phyloP scores from a whole-genome alignment of 2,329 filamentous ascomycete genomes.

The Diaporthe destruens region DNA sequence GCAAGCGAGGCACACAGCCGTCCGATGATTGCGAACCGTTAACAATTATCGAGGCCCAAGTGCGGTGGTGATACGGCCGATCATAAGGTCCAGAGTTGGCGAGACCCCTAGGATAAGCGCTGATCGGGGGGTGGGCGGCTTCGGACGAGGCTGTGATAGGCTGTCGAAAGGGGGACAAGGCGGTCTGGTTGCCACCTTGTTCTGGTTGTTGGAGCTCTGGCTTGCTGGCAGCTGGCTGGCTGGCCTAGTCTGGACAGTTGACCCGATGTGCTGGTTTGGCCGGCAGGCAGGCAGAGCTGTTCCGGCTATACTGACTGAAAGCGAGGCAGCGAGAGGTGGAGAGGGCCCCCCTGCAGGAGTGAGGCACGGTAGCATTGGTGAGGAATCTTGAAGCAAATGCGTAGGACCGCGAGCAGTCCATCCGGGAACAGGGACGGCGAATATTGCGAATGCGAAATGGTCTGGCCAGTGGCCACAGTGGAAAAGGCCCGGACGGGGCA shows the following conservation, averaged over 20 bases:
- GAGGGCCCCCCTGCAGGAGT: not conserved
- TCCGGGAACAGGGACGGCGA: not conserved
- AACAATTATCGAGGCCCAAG: constrained; percentile 4
- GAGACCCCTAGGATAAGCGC: constrained; percentile 38
- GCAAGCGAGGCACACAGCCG: constrained; percentile 11
- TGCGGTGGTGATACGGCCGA: constrained; percentile 31
- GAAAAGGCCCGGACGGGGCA: constrained; percentile 9
- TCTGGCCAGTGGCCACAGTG: not conserved
- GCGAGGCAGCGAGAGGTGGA: constrained; percentile 19
- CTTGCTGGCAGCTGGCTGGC: not conserved
- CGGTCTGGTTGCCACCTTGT: constrained; percentile 27
- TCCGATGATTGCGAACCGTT: constrained; percentile 32
- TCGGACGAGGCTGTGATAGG: constrained; percentile 40
- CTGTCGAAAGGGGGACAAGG: constrained; percentile 8
- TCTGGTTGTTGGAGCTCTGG: constrained; percentile 17
- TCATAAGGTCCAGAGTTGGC: constrained; percentile 39
- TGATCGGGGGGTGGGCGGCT: constrained; percentile 36
- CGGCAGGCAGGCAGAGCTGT: constrained; percentile 14
- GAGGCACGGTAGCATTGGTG: constrained; percentile 30
- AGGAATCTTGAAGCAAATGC: constrained; percentile 17
- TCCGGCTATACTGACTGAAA: constrained; percentile 6
- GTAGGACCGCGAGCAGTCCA: not conserved
- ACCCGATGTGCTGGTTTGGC: constrained; percentile 29
- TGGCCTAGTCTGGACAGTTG: not conserved
- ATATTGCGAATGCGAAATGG: not conserved